These are phyloP conservation scores for Sugiyamaella valdiviana DNA, from an alignment of 805 yeast genomes.

Conservation along the genomic window DNA sequence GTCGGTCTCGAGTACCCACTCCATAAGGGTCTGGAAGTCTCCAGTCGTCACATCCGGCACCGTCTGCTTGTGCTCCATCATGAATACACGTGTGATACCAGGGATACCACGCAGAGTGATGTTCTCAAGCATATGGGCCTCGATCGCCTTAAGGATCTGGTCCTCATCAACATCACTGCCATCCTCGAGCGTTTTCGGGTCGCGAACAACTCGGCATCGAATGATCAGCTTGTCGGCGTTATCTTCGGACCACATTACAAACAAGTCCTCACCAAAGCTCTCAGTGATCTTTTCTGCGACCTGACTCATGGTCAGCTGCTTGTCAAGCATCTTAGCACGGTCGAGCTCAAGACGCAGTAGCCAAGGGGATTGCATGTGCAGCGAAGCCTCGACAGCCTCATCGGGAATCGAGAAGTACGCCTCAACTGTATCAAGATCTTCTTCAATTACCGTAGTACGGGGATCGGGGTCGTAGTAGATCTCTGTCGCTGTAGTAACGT, in stretches of 20 bases:
- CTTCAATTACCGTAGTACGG: constrained; percentile 90
- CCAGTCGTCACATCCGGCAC: constrained; percentile 64
- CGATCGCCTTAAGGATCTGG: constrained; percentile 89
- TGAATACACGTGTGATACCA: constrained; percentile 81
- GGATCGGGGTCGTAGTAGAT: constrained; percentile 98
- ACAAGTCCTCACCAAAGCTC: constrained; percentile 88
- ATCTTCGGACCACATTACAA: constrained; percentile 98
- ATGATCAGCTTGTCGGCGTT: constrained; percentile 93
- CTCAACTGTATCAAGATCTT: constrained; percentile 94
- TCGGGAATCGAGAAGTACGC: constrained; percentile 97
- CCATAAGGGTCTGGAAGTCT: constrained; percentile 81
- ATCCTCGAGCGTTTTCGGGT: constrained; percentile 86
- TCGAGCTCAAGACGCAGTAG: constrained; percentile 90
- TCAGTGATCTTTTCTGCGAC: constrained; percentile 93
- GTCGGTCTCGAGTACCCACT: constrained; percentile 98
- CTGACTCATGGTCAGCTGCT: constrained; percentile 95
- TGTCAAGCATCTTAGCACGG: constrained; percentile 98
- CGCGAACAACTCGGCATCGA: constrained; percentile 97
- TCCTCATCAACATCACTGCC: constrained; percentile 96
- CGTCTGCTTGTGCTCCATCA: constrained; percentile 40
- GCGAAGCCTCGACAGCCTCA: constrained; percentile 89
- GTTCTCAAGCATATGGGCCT: constrained; percentile 91
- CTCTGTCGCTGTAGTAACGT: constrained; percentile 96
- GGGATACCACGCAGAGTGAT: constrained; percentile 94
- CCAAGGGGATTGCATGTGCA: constrained; percentile 98